These are phyloP conservation scores for Phoma herbarum DNA, from an alignment of 2,329 filamentous ascomycete genomes.

Conservation along the genomic window DNA sequence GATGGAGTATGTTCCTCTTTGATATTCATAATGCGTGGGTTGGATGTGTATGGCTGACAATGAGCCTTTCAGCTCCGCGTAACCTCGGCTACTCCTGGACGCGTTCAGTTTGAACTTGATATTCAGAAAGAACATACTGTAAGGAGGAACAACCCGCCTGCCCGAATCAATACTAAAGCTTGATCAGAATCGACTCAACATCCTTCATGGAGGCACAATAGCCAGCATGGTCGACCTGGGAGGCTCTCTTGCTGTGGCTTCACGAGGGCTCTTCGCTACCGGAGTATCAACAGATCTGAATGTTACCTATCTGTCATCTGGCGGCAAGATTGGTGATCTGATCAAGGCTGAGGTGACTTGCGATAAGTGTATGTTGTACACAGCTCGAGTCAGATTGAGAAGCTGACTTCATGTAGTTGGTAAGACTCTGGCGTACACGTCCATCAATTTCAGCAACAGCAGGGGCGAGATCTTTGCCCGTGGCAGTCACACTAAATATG, in stretches of 20 bases:
- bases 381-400: not conserved
- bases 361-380: constrained; percentile 70
- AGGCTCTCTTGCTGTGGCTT: constrained; percentile 72
- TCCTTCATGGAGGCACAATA: constrained; percentile 80
- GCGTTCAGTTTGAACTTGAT: constrained; percentile 78
- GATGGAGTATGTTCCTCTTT: constrained; percentile 46
- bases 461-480: constrained; percentile 69
- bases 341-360: constrained; percentile 69
- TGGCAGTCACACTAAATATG: constrained; percentile 74
- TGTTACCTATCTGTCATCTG: constrained; percentile 71
- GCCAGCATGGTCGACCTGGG: constrained; percentile 77
- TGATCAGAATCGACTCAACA: constrained; percentile 75
- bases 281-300: constrained; percentile 73
- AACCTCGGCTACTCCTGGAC: constrained; percentile 69
- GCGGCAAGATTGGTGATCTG: constrained; percentile 69
- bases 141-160: not conserved
- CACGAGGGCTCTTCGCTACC: constrained; percentile 69
- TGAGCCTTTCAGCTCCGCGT: constrained; percentile 67
- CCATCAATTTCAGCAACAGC: constrained; percentile 67
- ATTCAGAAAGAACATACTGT: constrained; percentile 80
- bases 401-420: constrained; percentile 58
- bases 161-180: not conserved
- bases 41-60: not conserved
- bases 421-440: constrained; percentile 71
- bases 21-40: not conserved